Base-by-base conservation (phyloP, 352 stramenopile species). In the Blastocystis sp. region DNA sequence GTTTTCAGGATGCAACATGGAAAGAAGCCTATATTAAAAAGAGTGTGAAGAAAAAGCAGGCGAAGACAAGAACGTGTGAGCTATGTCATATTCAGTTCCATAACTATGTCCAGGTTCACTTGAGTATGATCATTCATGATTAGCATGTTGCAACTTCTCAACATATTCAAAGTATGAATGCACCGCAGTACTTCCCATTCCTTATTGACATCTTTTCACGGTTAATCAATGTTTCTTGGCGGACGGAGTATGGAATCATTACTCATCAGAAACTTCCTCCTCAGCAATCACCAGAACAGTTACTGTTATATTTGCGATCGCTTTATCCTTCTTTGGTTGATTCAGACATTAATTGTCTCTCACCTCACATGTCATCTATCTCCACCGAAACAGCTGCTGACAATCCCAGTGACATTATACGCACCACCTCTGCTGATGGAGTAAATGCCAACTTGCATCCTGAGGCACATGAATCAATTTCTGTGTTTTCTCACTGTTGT, bases 31-130 rank as follows among this genome's bases (percentile, higher is more conserved):
- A 65, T 56, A 19, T 83, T 24, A 65, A 66, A 6, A 27, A 54
- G 32, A 83, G 39, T 56, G 51, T 83, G 14, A 63, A 65, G 14
- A 83, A 83, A 29, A 83, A 83, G 21, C 71, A 83, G 49, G 37
- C 54, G 14, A 65, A 66, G 7, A 42, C 43, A 4, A 43, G 71
- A 29, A 66, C 49, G 46, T 83, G 71, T 37, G 71, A 83, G 9
- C 71, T 83, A 9, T 83, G 71, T 43, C 71, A n/a, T 56, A 42
- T 83, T 32, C 49, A 61, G 27, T 83, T 83, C 71, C 42, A 57
- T 12, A 83, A 83, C 71, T 83, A 83, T 32, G 19, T 65, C 27
- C 42, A 83, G 7, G 71, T 83, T 12, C 0, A 14, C 0, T 5
- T 42, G 39, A 9, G 5, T 19, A 29, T n/a, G n/a, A 32, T 5